Conservation (phyloP, 305 asterid species). For the Caryopteris hybrid region DNA sequence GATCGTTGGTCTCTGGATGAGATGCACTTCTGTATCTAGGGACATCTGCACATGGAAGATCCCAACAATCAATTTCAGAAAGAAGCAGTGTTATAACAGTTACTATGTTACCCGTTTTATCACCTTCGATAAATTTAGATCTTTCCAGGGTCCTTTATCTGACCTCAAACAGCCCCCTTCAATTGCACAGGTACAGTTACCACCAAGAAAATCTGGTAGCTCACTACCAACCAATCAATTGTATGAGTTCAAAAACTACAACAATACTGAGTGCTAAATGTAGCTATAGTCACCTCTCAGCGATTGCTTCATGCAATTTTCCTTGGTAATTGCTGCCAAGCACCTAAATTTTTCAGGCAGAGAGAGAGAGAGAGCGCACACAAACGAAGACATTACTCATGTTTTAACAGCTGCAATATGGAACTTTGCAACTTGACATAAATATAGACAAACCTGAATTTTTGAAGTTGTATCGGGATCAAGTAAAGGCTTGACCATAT, state of each 20-base stretch:
- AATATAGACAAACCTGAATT: slow-evolving; percentile 45
- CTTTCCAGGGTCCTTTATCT: slow-evolving; percentile 82
- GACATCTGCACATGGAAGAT: slow-evolving; percentile 19
- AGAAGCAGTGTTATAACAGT: too few species aligned
- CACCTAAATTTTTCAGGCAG: slow-evolving; percentile 36
- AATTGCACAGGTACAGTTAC: slow-evolving; percentile 57
- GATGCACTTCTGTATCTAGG: slow-evolving; percentile 20
- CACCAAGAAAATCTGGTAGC: slow-evolving; percentile 72
- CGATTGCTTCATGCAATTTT: slow-evolving; percentile 63
- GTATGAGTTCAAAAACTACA: slow-evolving; percentile 10
- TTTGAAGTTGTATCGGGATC: slow-evolving; percentile 70
- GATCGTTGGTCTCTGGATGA: slow-evolving; percentile 9
- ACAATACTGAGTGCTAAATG: not conserved
- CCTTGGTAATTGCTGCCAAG: slow-evolving; percentile 56
- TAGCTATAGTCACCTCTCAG: slow-evolving; percentile 47
- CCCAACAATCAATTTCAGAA: not conserved
- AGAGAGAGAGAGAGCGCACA: not conserved
- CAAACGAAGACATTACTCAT: not conserved
- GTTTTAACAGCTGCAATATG: not conserved
- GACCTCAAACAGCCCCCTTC: slow-evolving; percentile 72
- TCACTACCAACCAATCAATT: slow-evolving; percentile 36
- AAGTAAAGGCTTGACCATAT: slow-evolving; percentile 59
- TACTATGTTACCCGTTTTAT: not conserved
- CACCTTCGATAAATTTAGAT: slow-evolving; percentile 42
- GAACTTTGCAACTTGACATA: not conserved